phyloP scores from a whole-genome alignment of 176 grass and related monocot species.

The Hyparrhenia diplandra region DNA sequence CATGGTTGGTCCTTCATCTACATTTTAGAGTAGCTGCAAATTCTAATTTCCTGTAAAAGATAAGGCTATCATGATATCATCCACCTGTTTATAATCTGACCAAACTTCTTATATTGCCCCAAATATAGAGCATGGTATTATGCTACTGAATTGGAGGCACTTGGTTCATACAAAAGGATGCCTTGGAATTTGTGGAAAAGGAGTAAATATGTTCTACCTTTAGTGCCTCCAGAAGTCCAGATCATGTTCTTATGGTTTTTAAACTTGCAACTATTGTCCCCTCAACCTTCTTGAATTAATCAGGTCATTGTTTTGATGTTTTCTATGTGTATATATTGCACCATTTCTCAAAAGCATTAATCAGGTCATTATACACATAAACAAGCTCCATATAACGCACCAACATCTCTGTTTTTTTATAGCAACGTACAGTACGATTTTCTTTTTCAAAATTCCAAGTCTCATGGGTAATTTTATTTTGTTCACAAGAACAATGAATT shows the following conservation, averaged over 20 bases:
- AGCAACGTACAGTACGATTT: too few species aligned
- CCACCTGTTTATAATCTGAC: neutral
- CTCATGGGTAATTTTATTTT: neutral
- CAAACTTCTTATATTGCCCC: neutral
- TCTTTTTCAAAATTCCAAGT: neutral
- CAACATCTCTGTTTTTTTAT: neutral
- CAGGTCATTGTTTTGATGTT: neutral
- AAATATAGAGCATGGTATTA: neutral
- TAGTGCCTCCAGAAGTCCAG: neutral
- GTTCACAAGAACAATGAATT: neutral
- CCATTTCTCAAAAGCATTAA: neutral
- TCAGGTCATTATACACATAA: neutral
- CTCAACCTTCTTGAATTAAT: neutral
- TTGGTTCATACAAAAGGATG: neutral
- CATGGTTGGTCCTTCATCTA: neutral
- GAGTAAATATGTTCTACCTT: neutral
- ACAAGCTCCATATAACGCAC: neutral
- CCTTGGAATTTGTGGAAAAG: neutral
- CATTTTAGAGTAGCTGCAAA: neutral
- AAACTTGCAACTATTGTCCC: neutral
- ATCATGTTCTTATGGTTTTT: neutral
- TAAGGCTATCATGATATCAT: neutral
- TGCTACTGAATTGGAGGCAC: neutral
- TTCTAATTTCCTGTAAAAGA: neutral
- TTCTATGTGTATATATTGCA: neutral